phyloP scores from a whole-genome alignment of 768 basidiomycete genomes.

The Pleurotus tuoliensis region DNA sequence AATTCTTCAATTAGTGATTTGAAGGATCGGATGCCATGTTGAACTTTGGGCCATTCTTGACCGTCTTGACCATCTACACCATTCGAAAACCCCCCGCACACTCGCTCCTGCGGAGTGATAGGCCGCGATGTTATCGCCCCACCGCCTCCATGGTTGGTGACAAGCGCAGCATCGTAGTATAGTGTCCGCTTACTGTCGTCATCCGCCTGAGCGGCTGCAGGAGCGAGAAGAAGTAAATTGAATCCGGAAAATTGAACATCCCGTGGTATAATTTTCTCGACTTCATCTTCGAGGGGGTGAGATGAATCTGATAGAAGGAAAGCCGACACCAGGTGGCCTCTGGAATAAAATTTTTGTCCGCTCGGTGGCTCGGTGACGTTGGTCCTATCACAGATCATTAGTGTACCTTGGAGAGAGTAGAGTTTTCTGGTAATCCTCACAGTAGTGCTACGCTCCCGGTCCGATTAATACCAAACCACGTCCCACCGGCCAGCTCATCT shows the following conservation, averaged over 20 bases:
- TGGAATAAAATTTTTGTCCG: conserved; percentile 47
- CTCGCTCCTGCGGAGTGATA: conserved; percentile 45
- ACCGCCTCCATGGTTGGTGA: conserved; percentile 73
- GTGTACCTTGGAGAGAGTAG: conserved; percentile 14
- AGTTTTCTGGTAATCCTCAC: conserved; percentile 39
- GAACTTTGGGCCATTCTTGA: conserved; percentile 72
- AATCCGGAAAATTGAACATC: conserved; percentile 71
- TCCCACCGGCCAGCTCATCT: conserved; percentile 70
- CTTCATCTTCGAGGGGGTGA: conserved; percentile 44
- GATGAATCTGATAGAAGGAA: conserved; percentile 58
- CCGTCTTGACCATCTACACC: conserved; percentile 64
- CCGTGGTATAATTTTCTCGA: conserved; percentile 39
- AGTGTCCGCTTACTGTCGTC: conserved; percentile 19
- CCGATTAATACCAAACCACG: conserved; percentile 75
- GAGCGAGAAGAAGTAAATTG: conserved; percentile 69
- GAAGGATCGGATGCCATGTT: conserved; percentile 49
- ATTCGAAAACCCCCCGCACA: conserved; percentile 66
- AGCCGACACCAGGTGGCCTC: conserved; percentile 64
- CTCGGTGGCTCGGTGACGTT: conserved; percentile 77
- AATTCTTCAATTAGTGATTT: conserved; percentile 35
- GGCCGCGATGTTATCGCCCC: conserved; percentile 51
- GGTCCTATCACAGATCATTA: conserved; percentile 47
- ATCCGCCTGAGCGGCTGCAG: conserved; percentile 24
- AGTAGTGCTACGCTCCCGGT: conserved; percentile 66
- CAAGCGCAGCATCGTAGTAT: conserved; percentile 48